These are phyloP conservation scores for Xylona heveae DNA, from an alignment of 495 filamentous ascomycete species.

Conservation along the genomic window DNA sequence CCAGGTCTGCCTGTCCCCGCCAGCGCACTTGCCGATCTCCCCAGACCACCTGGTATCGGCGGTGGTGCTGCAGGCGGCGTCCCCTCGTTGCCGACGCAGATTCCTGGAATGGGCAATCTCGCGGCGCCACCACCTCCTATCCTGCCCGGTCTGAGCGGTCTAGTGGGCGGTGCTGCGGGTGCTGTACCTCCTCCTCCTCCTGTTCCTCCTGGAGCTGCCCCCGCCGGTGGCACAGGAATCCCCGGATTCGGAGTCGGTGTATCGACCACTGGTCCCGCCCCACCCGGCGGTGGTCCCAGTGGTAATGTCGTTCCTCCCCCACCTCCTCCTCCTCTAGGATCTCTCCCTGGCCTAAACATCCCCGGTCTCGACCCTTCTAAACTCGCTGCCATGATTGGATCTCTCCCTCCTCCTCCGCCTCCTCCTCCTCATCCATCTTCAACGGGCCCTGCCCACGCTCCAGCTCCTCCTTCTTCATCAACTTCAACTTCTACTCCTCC, in stretches of 20 bases:
- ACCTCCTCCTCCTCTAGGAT: slow-evolving; percentile 20
- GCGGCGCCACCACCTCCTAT: slow-evolving; percentile 25
- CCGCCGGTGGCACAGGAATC: not conserved
- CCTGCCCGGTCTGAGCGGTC: slow-evolving; percentile 17
- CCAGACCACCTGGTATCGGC: slow-evolving; percentile 14
- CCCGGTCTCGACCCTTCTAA: slow-evolving; percentile 33
- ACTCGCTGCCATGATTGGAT: slow-evolving; percentile 34
- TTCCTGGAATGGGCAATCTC: slow-evolving; percentile 27
- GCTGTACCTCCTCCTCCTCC: slow-evolving; percentile 24
- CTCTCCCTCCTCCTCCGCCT: slow-evolving; percentile 10
- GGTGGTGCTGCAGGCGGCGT: slow-evolving; percentile 17
- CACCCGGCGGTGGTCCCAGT: slow-evolving; percentile 20
- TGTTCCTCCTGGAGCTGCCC: slow-evolving; percentile 9
- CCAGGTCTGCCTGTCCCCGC: slow-evolving; percentile 13
- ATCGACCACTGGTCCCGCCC: slow-evolving; percentile 12
- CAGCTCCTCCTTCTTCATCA: not conserved
- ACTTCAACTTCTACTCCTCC: slow-evolving; percentile 2
- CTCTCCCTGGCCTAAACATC: slow-evolving; percentile 1
- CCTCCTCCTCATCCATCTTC: not conserved
- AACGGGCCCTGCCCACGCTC: not conserved
- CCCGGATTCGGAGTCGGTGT: slow-evolving; percentile 25
- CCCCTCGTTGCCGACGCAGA: slow-evolving; percentile 15
- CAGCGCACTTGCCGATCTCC: slow-evolving; percentile 3
- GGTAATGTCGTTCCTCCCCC: slow-evolving; percentile 26
- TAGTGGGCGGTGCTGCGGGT: slow-evolving; percentile 24